Percentiles rank a stretch among this genome's conserved stretches.
Conservation (phyloP, 2,329 filamentous ascomycete genomes). For the Apiospora marii region DNA sequence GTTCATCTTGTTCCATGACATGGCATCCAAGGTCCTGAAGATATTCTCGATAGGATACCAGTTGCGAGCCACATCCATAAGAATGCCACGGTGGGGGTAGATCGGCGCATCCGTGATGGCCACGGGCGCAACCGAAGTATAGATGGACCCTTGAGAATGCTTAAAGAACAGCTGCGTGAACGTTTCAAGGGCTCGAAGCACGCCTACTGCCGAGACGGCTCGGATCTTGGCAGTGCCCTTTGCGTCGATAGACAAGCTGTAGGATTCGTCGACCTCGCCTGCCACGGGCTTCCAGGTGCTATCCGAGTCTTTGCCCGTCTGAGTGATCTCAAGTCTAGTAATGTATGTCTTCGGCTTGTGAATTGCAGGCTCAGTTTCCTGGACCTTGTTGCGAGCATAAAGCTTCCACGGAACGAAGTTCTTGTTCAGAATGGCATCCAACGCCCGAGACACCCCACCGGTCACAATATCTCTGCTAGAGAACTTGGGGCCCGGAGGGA, state of each 20-base stretch:
- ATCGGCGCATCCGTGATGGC: slow-evolving; percentile 75
- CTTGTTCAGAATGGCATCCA: slow-evolving; percentile 70
- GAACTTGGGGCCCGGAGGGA: slow-evolving; percentile 48
- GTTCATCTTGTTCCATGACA: slow-evolving; percentile 85
- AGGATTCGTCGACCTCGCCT: slow-evolving; percentile 77
- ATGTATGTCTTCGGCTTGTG: slow-evolving; percentile 57
- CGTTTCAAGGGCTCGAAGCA: slow-evolving; percentile 77
- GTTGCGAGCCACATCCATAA: slow-evolving; percentile 79
- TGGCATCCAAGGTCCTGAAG: slow-evolving; percentile 76
- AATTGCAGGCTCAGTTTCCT: slow-evolving; percentile 68
- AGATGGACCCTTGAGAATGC: slow-evolving; percentile 68
- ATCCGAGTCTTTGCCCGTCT: slow-evolving; percentile 61
- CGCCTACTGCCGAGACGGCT: slow-evolving; percentile 71
- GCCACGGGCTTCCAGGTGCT: slow-evolving; percentile 66
- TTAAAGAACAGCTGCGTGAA: slow-evolving; percentile 83
- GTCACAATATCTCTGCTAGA: slow-evolving; percentile 62
- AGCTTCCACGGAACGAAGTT: slow-evolving; percentile 84
- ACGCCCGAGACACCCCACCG: slow-evolving; percentile 65
- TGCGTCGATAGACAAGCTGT: slow-evolving; percentile 67
- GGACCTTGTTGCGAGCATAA: slow-evolving; percentile 63
- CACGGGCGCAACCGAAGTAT: slow-evolving; percentile 76
- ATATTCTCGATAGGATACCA: slow-evolving; percentile 75
- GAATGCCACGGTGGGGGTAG: slow-evolving; percentile 80
- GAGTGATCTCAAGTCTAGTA: slow-evolving; percentile 66
- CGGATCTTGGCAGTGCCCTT: slow-evolving; percentile 68